Base-by-base conservation (phyloP, 306 rosid species). In the Ziziphus jujuba region DNA sequence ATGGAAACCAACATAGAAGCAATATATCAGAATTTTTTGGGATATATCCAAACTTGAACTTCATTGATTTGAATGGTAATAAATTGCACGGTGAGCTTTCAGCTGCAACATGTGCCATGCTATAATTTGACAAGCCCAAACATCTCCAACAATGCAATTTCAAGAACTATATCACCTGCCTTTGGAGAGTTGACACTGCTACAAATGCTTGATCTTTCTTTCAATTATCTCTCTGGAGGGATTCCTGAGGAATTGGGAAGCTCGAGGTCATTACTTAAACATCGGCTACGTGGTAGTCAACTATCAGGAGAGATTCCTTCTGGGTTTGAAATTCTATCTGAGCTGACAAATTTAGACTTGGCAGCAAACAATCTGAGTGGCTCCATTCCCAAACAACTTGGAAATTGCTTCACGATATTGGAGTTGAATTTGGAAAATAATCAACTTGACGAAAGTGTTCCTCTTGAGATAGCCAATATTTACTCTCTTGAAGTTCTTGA, bases 21-120 rank as follows among this genome's bases (percentile, higher is more conserved):
- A 64, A 81, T 44, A 11, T 81, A 44, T 62, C 76, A 0, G 56
- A 73, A 69, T 70, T 68, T 21, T 81, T 76, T 1, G 79, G 85
- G 12, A n/a, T 73, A 17, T 72, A 81, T 58, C 85, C 82, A 4
- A 65, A 64, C 16, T 74, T 76, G 52, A 19, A 54, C 53, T 81
- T 58, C 12, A 14, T 81, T 34, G 65, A 64, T 48, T 8, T 76
- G 20, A 72, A 76, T 28, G 43, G 60, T 49, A 75, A 79, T 35
- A 31, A 66, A 9, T 61, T 79, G 7, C 3, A 34, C 38, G 76
- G 76, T 28, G 69, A 61, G 53, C 12, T 71, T 17, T 71, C 69
- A 62, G 14, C 4, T 71, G 76, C 63, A 62, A 47, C 6, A 2
- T 2, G 8, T 62, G 63, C 36, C 21, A n/a, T n/a, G n/a, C n/a